Percentiles rank a stretch among this genome's conserved stretches.
phyloP scores from a whole-genome alignment of 805 yeast species.

The Kuraishia hungarica region DNA sequence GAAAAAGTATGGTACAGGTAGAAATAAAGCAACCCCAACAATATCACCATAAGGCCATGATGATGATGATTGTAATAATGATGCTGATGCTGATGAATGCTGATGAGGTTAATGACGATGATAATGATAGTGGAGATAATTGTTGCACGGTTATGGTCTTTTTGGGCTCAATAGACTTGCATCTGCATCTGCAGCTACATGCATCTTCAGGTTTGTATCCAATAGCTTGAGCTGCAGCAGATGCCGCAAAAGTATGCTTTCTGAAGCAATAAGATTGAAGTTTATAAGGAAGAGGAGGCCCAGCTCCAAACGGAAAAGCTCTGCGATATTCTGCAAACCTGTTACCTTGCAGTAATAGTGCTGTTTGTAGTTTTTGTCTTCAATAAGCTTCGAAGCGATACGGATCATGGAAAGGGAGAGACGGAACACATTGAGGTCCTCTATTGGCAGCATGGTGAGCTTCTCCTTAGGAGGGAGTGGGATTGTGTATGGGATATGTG shows the following conservation, averaged over 20 bases:
- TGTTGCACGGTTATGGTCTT: no score
- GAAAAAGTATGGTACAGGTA: not conserved
- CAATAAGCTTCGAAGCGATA: constrained; percentile 31
- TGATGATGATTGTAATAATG: not conserved
- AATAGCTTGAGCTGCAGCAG: constrained; percentile 21
- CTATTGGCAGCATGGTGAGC: constrained; percentile 20
- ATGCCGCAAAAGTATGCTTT: constrained; percentile 23
- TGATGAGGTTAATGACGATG: no score
- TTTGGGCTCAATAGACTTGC: not conserved
- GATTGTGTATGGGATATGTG: constrained; percentile 2
- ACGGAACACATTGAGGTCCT: constrained; percentile 29
- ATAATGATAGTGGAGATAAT: no score
- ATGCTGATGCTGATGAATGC: no score
- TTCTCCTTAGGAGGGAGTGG: constrained; percentile 4
- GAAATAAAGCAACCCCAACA: not conserved
- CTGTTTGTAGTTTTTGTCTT: constrained; percentile 35
- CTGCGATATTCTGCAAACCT: constrained; percentile 30
- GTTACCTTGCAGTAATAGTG: constrained; percentile 33
- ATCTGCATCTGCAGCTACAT: not conserved
- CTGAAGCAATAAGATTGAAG: constrained; percentile 30
- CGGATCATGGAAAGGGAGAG: constrained; percentile 29
- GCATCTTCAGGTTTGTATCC: constrained; percentile 9
- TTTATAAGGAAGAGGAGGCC: constrained; percentile 31
- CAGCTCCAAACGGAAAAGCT: constrained; percentile 30
- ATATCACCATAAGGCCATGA: not conserved